Conservation (phyloP, 306 rosid genomes). For the Oemleria cerasiformis region DNA sequence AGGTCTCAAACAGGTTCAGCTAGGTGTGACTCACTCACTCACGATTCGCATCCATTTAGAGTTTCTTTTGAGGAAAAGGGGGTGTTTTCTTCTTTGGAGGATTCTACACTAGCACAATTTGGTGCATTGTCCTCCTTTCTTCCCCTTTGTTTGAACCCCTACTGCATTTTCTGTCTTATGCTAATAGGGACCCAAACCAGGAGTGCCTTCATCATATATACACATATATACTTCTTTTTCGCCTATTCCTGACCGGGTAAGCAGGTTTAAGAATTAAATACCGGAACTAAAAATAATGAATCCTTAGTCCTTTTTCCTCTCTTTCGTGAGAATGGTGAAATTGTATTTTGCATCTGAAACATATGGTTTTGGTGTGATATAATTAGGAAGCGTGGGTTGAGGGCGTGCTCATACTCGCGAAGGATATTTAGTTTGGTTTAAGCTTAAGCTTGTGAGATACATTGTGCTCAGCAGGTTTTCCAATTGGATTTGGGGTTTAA, state of each 20-base stretch:
- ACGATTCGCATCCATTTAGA: slow-evolving; percentile 2
- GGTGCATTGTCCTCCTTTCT: background rate
- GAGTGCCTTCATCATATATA: background rate
- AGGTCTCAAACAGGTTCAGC: slow-evolving; percentile 25
- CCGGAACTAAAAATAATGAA: background rate
- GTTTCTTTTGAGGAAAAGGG: background rate
- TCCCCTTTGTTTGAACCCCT: background rate
- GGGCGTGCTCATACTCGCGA: too few species aligned
- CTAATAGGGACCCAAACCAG: slow-evolving; percentile 4
- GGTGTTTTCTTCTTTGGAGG: slow-evolving; percentile 3
- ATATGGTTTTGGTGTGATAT: too few species aligned
- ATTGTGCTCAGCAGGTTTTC: too few species aligned
- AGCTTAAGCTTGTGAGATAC: too few species aligned
- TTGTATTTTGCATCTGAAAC: background rate
- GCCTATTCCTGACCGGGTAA: background rate
- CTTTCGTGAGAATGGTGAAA: background rate
- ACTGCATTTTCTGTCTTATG: background rate
- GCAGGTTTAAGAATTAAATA: background rate
- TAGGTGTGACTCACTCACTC: slow-evolving; percentile 6
- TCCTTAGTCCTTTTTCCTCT: background rate
- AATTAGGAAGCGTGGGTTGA: too few species aligned
- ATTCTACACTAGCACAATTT: slow-evolving; percentile 5
- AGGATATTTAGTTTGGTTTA: too few species aligned
- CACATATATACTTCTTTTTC: background rate
- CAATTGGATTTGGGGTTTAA: too few species aligned